Conservation (phyloP, 805 yeast genomes). For the Saccharomyces jurei region DNA sequence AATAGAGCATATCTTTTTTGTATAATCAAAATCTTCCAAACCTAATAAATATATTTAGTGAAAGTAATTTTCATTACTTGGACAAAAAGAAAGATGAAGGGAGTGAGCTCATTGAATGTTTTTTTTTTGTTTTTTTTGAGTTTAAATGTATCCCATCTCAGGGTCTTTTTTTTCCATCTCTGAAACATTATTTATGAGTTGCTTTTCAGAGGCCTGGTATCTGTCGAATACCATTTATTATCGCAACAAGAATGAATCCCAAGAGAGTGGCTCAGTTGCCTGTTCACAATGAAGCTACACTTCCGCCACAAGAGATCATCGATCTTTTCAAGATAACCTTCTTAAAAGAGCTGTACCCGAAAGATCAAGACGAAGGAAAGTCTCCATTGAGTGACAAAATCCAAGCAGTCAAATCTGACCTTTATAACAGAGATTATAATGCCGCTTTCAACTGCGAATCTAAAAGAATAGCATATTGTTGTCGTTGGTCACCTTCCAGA, state of each 20-base stretch:
- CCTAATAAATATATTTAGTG: not conserved
- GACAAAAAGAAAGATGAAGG: not conserved
- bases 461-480: conserved; percentile 67
- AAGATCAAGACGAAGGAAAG: conserved; percentile 8
- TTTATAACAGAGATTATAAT: conserved; percentile 62
- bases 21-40: not conserved
- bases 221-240: not conserved
- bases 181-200: not conserved
- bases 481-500: conserved; percentile 82
- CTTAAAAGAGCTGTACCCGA: conserved; percentile 19
- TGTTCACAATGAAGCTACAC: conserved; percentile 14
- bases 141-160: not conserved
- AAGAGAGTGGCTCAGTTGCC: conserved; percentile 13
- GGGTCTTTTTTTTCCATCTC: not conserved
- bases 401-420: conserved; percentile 61
- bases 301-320: conserved; percentile 27
- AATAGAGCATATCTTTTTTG: not conserved
- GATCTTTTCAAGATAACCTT: conserved; percentile 26
- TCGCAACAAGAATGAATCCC: not conserved
- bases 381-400: conserved; percentile 28
- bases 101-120: not conserved
- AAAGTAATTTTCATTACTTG: not conserved
- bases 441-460: conserved; percentile 58
- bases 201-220: not conserved
- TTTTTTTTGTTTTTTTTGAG: not conserved